Base-by-base conservation (phyloP, 805 yeast species). In the Cyberlindnera nakhonratchasimensis region DNA sequence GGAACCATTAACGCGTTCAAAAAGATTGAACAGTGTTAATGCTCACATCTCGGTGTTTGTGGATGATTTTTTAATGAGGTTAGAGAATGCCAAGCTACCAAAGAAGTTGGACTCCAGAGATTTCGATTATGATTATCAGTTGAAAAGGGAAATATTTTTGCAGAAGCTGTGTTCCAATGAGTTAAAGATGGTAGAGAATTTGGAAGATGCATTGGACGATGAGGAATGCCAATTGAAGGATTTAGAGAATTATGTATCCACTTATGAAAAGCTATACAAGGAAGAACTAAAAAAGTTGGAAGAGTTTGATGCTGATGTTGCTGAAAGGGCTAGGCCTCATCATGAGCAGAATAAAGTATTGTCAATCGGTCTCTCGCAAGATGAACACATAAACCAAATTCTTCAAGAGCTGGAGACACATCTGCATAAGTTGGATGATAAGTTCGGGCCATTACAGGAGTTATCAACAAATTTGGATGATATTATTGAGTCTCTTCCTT, bases 41-140 rank as follows among this genome's bases (percentile, higher is more conserved):
- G 22, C 34, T 13, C 43, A 46, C 1, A 9, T 52, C 5, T 19
- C 42, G 1, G 19, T 37, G 3, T 49, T 51, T 37, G 47, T 51
- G 7, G 36, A 38, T 2, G 42, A 42, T 9, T 49, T 51, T 22
- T 23, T 43, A 9, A 13, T 26, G 2, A 41, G 48, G 16, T n/a
- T 54, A 7, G 8, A 21, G 1, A 44, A 38, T 26, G 29, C 51
- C 2, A 46, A 40, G 24, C 33, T 57, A 5, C 61, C 61, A 4
- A 38, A 29, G 28, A 34, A 34, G 2, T 12, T 47, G 13, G 39
- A 48, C 21, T 29, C 25, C 2, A 24, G 41, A 5, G 60, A 57
- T 31, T 47, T 47, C 22, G 50, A 55, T 33, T 30, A 46, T 17
- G 58, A 51, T 33, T 50, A 47, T 34, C 58, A 53, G 26, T 11